Evolutionary conservation across 2,329 filamentous ascomycete species (phyloP).

Genomic region (Juglanconis sp.): DNA sequence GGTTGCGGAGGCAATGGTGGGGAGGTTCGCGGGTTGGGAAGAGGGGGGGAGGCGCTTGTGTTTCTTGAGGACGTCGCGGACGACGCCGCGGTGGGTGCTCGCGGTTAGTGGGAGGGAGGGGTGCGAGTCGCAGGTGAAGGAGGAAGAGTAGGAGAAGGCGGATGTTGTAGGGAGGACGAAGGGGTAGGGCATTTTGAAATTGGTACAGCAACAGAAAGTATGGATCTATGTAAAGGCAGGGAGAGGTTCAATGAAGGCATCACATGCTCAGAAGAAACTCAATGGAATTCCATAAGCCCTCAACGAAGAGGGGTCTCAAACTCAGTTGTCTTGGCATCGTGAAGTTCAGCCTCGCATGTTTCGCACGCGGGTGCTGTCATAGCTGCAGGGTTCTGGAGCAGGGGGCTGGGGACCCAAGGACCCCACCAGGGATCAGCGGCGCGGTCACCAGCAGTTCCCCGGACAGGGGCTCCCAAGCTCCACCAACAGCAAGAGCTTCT

Average conservation of each 20-base stretch:
- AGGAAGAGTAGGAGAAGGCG: conserved; percentile 75
- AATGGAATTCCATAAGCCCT: neutral
- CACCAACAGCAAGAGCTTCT: conserved; percentile 4
- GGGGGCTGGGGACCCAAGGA: neutral
- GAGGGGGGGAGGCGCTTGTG: conserved; percentile 79
- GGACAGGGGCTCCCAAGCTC: conserved; percentile 11
- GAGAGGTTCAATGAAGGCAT: neutral
- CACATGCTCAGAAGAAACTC: neutral
- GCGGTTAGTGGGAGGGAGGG: conserved; percentile 82
- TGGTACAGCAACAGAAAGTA: neutral
- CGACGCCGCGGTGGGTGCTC: conserved; percentile 77
- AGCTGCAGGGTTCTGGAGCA: conserved; percentile 4
- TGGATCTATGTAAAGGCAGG: neutral
- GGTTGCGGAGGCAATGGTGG: conserved; percentile 65
- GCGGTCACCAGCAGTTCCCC: neutral
- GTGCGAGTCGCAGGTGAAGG: conserved; percentile 76
- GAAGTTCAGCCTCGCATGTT: neutral
- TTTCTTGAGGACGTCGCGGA: conserved; percentile 80
- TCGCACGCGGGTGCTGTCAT: conserved; percentile 5
- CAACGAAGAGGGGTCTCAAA: neutral
- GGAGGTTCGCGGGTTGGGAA: conserved; percentile 68
- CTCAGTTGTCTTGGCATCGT: conserved; percentile 2
- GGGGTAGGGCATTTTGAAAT: conserved; percentile 76
- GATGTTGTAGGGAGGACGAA: conserved; percentile 89
- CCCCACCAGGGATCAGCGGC: conserved; percentile 4